Base-by-base conservation (phyloP, 1,139 yeast genomes). In the Candida dubliniensis region DNA sequence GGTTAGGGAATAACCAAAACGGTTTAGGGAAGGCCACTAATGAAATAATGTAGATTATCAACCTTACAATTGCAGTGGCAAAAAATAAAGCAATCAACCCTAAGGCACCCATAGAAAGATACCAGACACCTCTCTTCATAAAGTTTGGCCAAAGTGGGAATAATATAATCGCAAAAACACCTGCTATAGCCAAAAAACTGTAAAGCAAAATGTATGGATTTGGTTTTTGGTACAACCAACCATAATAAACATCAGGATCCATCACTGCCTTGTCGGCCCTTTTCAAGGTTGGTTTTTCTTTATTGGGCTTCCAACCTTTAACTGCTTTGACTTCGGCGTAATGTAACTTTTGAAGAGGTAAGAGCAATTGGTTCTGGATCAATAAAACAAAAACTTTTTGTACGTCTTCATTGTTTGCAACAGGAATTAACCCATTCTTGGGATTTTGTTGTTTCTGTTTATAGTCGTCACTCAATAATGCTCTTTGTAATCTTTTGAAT, bases 101-200 rank as follows among this genome's bases (percentile, higher is more conserved):
- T 53, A 95, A 68, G 45, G 84, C 67, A 2, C 79, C 86, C 77
- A 91, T 80, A 30, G 96, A 87, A 46, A 89, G 63, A 63, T 89
- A 93, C 87, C 96, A 93, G 32, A 89, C 96, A 32, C 95, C 96
- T 44, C 77, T 76, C 63, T 96, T 85, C 95, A 93, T 82, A 64
- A 83, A 80, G 40, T 74, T 61, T 18, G 99, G 99, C 99, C 99
- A 93, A 57, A 93, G 77, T 50, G 99, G 99, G 82, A 89, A 95
- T 59, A 93, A 76, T 31, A 93, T 88, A 36, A 90, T 68, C 2
- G 88, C 78, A 56, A 93, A 83, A 9, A 90, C 81, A 18, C 77
- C 90, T 10, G 71, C 75, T 34, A 91, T 69, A 32, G 87, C 77
- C 64, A 89, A 64, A 44, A 75, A 66, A 49, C 95, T 80, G 64